Conservation (phyloP, 2,329 filamentous ascomycete genomes). For the Lecanoromycetidae sp. region DNA sequence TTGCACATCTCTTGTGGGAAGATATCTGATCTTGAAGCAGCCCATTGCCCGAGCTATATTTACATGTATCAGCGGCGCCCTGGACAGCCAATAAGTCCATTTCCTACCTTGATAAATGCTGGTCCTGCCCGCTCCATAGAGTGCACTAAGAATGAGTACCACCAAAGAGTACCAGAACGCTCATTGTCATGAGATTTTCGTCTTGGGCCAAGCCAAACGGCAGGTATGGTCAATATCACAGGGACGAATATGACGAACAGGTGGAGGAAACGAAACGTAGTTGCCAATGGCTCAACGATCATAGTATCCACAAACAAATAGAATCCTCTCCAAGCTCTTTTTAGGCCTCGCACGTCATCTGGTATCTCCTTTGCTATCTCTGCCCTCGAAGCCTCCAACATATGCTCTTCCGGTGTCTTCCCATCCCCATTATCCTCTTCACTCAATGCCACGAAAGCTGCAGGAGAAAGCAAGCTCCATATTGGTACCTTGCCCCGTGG, state of each 20-base stretch:
- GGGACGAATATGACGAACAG: conserved; percentile 82
- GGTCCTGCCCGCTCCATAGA: conserved; percentile 89
- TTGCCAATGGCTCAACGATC: conserved; percentile 73
- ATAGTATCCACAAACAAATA: conserved; percentile 58
- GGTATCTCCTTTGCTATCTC: conserved; percentile 63
- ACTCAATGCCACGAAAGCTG: conserved; percentile 47
- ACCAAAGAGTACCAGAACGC: conserved; percentile 74
- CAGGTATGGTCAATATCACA: conserved; percentile 67
- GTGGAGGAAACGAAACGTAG: conserved; percentile 76
- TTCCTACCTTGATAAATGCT: conserved; percentile 88
- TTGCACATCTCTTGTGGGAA: conserved; percentile 87
- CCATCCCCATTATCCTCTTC: conserved; percentile 37
- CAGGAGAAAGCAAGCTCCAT: conserved; percentile 41
- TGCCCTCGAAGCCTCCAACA: conserved; percentile 68
- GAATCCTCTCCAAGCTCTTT: conserved; percentile 45
- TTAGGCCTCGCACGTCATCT: conserved; percentile 48
- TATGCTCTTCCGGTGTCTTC: conserved; percentile 68
- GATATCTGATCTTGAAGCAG: conserved; percentile 88
- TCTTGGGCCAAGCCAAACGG: conserved; percentile 63
- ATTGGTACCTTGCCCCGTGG: conserved; percentile 26
- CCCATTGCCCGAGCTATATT: conserved; percentile 82
- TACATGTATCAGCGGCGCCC: not conserved
- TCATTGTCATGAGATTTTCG: conserved; percentile 57
- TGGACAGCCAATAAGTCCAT: not conserved
- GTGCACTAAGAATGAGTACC: conserved; percentile 78